Evolutionary conservation across 139 green algal species (phyloP).

Genomic region (Asterochloris erici): DNA sequence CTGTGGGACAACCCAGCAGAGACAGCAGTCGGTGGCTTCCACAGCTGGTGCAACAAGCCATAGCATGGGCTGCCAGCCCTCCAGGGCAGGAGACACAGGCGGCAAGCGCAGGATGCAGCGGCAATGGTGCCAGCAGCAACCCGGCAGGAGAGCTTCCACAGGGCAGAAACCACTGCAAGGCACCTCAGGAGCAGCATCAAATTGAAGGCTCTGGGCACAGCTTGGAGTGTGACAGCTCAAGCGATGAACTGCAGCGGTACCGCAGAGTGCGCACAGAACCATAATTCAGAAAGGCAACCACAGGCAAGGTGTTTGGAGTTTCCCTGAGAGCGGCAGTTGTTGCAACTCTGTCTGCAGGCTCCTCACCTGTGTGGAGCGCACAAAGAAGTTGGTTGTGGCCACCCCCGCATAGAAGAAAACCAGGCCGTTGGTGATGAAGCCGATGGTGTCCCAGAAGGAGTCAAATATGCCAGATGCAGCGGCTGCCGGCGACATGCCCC

Average conservation of each 20-base stretch:
- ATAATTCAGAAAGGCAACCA: neutral
- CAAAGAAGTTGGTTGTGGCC: conserved; percentile 72
- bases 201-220: too few relatives aligned
- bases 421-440: conserved; percentile 61
- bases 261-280: neutral
- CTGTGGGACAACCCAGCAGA: too few relatives aligned
- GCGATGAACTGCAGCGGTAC: neutral
- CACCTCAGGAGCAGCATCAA: neutral
- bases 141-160: neutral
- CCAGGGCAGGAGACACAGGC: too few relatives aligned
- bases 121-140: neutral
- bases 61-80: neutral
- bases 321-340: neutral
- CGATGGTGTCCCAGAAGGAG: conserved; percentile 55
- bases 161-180: neutral
- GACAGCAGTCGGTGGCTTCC: neutral
- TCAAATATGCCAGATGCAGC: conserved; percentile 43
- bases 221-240: too few relatives aligned
- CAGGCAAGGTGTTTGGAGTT: neutral
- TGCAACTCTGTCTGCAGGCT: neutral
- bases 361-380: conserved; percentile 38
- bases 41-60: neutral
- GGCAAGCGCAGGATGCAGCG: neutral
- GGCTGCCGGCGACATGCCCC: conserved; percentile 43
- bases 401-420: conserved; percentile 86